Conservation (phyloP, 805 yeast species). For the Helenozyma rhizophorensis region DNA sequence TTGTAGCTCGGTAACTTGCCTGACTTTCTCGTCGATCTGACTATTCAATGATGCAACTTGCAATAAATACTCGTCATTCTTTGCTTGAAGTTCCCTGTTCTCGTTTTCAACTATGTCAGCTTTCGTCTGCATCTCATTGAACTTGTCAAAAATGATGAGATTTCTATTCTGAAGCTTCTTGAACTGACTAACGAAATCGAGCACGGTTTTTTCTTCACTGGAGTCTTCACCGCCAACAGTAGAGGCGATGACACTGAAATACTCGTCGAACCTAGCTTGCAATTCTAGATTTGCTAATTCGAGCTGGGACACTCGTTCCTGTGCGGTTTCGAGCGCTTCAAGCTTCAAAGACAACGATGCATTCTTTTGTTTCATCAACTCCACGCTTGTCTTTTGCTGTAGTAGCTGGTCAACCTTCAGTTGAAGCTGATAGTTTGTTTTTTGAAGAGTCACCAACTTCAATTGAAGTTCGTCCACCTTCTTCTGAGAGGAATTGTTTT, state of each 20-base stretch:
- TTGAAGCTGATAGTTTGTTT: constrained; percentile 49
- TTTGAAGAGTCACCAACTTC: constrained; percentile 26
- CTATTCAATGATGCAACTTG: constrained; percentile 12
- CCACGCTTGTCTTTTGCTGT: constrained; percentile 45
- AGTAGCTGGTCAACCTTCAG: constrained; percentile 47
- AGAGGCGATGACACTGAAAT: constrained; percentile 40
- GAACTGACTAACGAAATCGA: constrained; percentile 31
- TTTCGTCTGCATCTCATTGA: constrained; percentile 18
- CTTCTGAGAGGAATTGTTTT: constrained; percentile 10
- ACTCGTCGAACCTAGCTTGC: constrained; percentile 42
- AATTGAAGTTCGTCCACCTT: constrained; percentile 27
- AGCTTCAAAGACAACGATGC: constrained; percentile 37
- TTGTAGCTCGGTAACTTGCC: constrained; percentile 36
- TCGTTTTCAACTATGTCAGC: constrained; percentile 12
- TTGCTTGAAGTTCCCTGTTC: constrained; percentile 2
- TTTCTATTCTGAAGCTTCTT: constrained; percentile 28
- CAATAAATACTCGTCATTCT: constrained; percentile 10
- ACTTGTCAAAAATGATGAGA: constrained; percentile 35
- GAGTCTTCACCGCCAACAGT: constrained; percentile 19
- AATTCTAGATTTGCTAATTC: constrained; percentile 48
- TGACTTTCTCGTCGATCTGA: constrained; percentile 11
- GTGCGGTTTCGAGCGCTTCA: constrained; percentile 33
- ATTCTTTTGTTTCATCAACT: constrained; percentile 55
- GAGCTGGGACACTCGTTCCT: constrained; percentile 42
- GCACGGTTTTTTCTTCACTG: constrained; percentile 9